A percentile compares a stretch with the other conserved stretches of the same genome.
Conservation (phyloP, 169 alveolate genomes). For the Cryptosporidium sp. region DNA sequence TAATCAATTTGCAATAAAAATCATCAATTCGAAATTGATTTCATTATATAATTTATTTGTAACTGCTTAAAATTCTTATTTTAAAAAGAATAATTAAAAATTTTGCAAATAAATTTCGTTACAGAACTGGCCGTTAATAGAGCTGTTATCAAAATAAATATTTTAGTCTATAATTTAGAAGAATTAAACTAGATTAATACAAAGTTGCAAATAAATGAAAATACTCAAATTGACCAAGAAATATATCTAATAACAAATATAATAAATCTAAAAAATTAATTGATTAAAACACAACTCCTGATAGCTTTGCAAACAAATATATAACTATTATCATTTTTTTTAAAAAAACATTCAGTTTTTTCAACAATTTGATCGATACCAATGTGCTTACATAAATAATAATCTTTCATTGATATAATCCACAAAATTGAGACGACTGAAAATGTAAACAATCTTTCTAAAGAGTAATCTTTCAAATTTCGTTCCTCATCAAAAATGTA, state of each 20-base stretch:
- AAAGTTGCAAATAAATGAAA: background rate
- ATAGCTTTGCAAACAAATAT: background rate
- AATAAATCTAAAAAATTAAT: background rate
- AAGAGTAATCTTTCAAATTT: background rate
- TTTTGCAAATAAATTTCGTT: no score
- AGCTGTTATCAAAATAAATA: no score
- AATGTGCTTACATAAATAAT: background rate
- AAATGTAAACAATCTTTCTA: conserved; percentile 6
- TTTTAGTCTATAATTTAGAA: no score
- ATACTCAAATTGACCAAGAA: background rate
- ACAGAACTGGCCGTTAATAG: no score
- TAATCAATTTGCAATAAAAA: no score
- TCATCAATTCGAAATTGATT: no score
- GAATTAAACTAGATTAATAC: no score
- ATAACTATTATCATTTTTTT: conserved; percentile 4
- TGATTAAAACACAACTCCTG: background rate
- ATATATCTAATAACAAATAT: no score
- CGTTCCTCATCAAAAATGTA: background rate
- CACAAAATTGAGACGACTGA: conserved; percentile 17
- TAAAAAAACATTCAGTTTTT: background rate
- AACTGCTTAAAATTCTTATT: no score
- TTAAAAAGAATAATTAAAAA: no score
- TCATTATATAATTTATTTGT: no score
- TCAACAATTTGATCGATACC: background rate
- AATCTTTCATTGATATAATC: background rate